Evolutionary conservation across 208 protist genomes (phyloP), one percentile per base, ranked within the genome.

Genomic region (Sergeia podlipaevii): DNA sequence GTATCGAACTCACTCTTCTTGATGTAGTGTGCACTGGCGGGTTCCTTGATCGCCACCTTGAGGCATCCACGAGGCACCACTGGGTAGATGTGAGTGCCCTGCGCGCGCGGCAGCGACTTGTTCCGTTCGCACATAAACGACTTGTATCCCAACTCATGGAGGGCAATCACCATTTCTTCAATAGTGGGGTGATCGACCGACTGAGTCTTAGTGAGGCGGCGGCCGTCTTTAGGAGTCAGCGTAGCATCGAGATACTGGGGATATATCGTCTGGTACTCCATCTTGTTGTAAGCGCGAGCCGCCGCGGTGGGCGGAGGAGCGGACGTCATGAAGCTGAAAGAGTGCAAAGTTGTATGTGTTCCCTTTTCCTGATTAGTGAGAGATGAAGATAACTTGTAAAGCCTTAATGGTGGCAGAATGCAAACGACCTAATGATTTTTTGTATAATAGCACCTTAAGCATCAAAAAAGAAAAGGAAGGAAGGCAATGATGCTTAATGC

Each of bases 1-100:
- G 62, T 76, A 66, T 95, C 89, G 46, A 90, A 95, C 30, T 93
- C 85, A 52, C 79, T 90, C 66, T 91, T 93, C 44, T 85, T 82
- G 48, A 93, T 81, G 69, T 91, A 89, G 57, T 95, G 85, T 56
- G 71, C 62, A 34, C 83, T 65, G n/a, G 60, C 24, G 0, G 89
- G 82, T 6, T 57, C 59, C 62, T 92, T 95, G 54, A 95, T 76
- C 21, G 70, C 65, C 20, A 92, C 82, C 67, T 74, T 79, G 4
- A 95, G 53, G 54, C 77, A 79, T 2, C 82, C 89, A 24, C 80
- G 80, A n/a, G 82, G 85, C n/a, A 77, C 72, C 37, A 86, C 43
- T 1, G 80, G 65, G 34, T 85, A 91, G 34, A 65, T 71, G 17
- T 37, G 43, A 17, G 53, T 79, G 47, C 77, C 60, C 63, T 95